A percentile compares a stretch with the other conserved stretches of the same genome.
Conservation (phyloP, 768 basidiomycete genomes). For the Tylopilus vinaceipallidus region DNA sequence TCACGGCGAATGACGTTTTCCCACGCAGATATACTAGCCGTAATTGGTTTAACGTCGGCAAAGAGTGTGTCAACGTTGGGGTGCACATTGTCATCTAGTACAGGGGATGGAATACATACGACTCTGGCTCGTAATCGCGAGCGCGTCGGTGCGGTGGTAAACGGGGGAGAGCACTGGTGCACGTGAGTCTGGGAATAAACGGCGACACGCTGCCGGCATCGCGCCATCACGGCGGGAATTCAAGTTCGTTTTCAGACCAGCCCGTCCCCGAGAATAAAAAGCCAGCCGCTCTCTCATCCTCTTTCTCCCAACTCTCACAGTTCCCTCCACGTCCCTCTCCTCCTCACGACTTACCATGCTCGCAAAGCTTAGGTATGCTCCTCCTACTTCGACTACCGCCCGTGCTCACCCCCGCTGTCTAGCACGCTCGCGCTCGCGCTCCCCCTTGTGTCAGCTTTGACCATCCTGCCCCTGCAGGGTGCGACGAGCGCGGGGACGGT, state of each 20-base stretch:
- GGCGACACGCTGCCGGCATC: conserved; percentile 20
- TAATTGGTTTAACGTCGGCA: background rate
- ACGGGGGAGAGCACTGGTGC: conserved; percentile 8
- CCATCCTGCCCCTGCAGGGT: conserved; percentile 36
- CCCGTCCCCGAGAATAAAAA: conserved; percentile 28
- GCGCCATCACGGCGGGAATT: conserved; percentile 23
- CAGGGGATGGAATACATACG: conserved; percentile 2
- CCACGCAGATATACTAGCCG: conserved; percentile 34
- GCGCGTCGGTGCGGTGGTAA: background rate
- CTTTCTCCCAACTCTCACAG: conserved; percentile 7
- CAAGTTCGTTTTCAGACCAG: conserved; percentile 5
- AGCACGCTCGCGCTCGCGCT: conserved; percentile 46
- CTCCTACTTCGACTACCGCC: rapidly evolving
- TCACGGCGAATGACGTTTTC: conserved; percentile 11
- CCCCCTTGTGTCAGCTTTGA: conserved; percentile 45
- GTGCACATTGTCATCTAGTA: conserved; percentile 1
- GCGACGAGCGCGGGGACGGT: conserved; percentile 32
- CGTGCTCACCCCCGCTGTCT: background rate
- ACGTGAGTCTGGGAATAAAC: conserved; percentile 14
- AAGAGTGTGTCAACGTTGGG: background rate
- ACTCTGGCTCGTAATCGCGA: background rate
- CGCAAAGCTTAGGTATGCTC: conserved; percentile 44
- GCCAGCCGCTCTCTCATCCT: background rate
- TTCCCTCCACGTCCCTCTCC: conserved; percentile 7
- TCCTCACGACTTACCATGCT: conserved; percentile 45